Base-by-base conservation (phyloP, 768 basidiomycete species). In the Gymnopilus junonius region DNA sequence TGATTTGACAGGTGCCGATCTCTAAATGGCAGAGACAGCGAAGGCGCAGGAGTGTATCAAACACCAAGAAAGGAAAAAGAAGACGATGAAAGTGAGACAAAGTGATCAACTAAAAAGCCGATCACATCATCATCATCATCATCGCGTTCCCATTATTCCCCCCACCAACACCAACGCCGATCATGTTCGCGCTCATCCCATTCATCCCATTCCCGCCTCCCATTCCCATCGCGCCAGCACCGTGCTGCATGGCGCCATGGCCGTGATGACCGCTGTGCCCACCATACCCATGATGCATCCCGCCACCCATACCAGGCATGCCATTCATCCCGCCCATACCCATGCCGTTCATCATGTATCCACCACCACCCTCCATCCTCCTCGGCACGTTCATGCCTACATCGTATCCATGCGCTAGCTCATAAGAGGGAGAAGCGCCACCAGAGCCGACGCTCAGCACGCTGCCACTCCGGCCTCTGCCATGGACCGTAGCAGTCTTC, bases 61-160 rank as follows among this genome's bases (percentile, higher is more conserved):
- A 56, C n/a, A 50, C 17, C 20, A 32, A 7, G 17, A 17, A n/a
- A 15, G 40, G 37, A 27, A 29, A 12, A n/a, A 37, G 51, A 48
- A 55, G 55, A 15, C 42, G 20, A 55, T 17, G 21, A 42, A 48
- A 43, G 20, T 23, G 31, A 54, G 35, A 54, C 20, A 20, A 37
- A 17, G n/a, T 21, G 53, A 54, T 37, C 17, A 29, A 58, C 50
- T n/a, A 34, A 46, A 63, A 59, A 35, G 35, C 12, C 45, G 40
- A 39, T 64, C 58, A 65, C 58, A 62, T 56, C 70, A 71, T 71
- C 70, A 71, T 71, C 68, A 71, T 69, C 70, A 71, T 71, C 66
- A 67, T 59, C 48, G 53, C 64, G 34, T 50, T 63, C 50, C 66
- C 68, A 3, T 58, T 56, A 12, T 64, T 61, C 25, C 39, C 59